A percentile compares a stretch with the other conserved stretches of the same genome.
phyloP scores from a whole-genome alignment of 1,284 basidiomycete genomes.

The Boletus sp. region DNA sequence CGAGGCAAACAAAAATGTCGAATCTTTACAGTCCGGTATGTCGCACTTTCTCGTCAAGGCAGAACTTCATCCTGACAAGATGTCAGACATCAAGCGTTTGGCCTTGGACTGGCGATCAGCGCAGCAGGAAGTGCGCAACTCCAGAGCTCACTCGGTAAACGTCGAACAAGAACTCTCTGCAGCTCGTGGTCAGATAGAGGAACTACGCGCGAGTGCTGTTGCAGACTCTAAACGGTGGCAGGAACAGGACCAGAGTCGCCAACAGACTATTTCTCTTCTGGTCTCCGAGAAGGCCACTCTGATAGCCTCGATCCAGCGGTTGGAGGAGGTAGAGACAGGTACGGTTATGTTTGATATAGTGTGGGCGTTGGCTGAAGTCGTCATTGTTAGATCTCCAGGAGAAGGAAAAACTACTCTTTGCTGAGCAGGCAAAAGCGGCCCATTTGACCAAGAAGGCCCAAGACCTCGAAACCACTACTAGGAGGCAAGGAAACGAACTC shows the following conservation, averaged over 20 bases:
- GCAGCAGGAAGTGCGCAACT: conserved; percentile 11
- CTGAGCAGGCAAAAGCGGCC: conserved; percentile 40
- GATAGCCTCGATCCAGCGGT: conserved; percentile 47
- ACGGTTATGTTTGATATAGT: conserved; percentile 9
- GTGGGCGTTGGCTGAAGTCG: neutral
- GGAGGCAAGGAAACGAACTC: conserved; percentile 40
- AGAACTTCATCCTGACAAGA: conserved; percentile 4
- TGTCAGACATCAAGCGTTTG: conserved; percentile 21
- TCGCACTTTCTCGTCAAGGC: neutral
- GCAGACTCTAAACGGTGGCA: conserved; percentile 21
- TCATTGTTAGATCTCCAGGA: conserved; percentile 44
- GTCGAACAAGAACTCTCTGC: conserved; percentile 24
- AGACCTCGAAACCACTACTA: conserved; percentile 39
- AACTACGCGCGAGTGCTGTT: conserved; percentile 14
- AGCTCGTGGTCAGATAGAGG: conserved; percentile 21
- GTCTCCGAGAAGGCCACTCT: conserved; percentile 68
- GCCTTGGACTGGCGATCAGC: conserved; percentile 17
- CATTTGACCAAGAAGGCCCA: conserved; percentile 42
- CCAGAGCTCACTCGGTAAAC: conserved; percentile 10
- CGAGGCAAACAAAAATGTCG: conserved; percentile 8
- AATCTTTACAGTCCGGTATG: conserved; percentile 23
- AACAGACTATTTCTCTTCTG: conserved; percentile 60
- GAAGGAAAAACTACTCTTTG: conserved; percentile 40
- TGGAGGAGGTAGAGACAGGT: conserved; percentile 52
- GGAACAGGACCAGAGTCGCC: conserved; percentile 48